Evolutionary conservation across 1,284 basidiomycete species (phyloP), one percentile per base, ranked within the genome.

Genomic region (Vanrija pseudolonga): DNA sequence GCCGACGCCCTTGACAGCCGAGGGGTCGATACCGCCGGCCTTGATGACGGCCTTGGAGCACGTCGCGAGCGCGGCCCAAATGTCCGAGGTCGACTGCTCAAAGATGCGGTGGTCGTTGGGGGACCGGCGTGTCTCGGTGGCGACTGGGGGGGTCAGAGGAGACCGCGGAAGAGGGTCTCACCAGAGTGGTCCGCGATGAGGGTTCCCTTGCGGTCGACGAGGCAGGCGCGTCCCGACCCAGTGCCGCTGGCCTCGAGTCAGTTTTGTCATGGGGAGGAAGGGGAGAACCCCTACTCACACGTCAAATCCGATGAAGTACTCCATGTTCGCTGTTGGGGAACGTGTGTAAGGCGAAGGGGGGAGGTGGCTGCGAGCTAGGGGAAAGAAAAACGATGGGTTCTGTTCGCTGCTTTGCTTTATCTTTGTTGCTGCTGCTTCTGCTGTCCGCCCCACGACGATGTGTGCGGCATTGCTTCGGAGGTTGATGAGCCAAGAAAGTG

Each of bases 71-170:
- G 84, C 84, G 9, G 78, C 70, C 95, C 96, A 98, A 77, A 98
- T 91, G 66, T 93, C 83, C 23, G 78, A 77, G 1, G 90, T 90
- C 39, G 73, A 75, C 59, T 77, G 73, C 77, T 98, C 96, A 71
- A 96, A 98, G 78, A 98, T 92, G 59, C 88, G 82, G 68, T 90
- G 85, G 80, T 98, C 91, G 38, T 82, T 74, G 3, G 85, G 81
- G 78, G 90, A 88, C 61, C 93, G 86, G 79, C 84, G 93, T 15
- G 94, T 98, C 55, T 80, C 81, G 4, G 88, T 97, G 38, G 86
- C 82, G 68, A 89, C 84, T 44, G 85, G 85, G 15, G n/a, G 26
- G 26, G 23, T 41, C n/a, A 50, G 41, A 14, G 19, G 17, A 22
- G 26, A 19, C 14, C 11, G 26, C 26, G 40, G 19, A 18, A 23